Percentiles rank a stretch among this genome's conserved stretches.
These are phyloP conservation scores for Gossypium raimondii DNA, from an alignment of 345 rosid species.

Conservation along the genomic window DNA sequence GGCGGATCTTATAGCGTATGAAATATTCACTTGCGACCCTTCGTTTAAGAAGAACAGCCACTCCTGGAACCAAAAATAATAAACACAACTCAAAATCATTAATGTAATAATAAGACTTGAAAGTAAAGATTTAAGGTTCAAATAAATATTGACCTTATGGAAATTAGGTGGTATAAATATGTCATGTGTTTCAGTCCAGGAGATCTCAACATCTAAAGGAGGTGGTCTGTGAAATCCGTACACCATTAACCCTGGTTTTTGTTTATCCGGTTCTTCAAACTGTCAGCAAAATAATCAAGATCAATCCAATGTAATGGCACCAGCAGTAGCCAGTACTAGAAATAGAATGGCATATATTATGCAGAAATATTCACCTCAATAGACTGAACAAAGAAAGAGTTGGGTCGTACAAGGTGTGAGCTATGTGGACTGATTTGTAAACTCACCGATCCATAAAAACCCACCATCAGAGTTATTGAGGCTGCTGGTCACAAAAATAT, in stretches of 20 bases:
- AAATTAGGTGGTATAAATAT: constrained; percentile 30
- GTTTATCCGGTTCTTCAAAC: constrained; percentile 30
- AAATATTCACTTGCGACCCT: constrained; percentile 43
- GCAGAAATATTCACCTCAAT: constrained; percentile 31
- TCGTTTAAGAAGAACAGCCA: constrained; percentile 52
- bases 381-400: constrained; percentile 44
- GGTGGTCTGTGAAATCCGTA: constrained; percentile 46
- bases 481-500: constrained; percentile 29
- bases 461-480: constrained; percentile 49
- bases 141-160: constrained; percentile 32
- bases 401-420: constrained; percentile 40
- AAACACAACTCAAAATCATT: neutral
- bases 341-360: neutral
- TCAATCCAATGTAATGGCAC: neutral
- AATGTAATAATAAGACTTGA: neutral
- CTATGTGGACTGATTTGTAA: constrained; percentile 40
- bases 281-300: constrained; percentile 23
- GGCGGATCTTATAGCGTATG: constrained; percentile 38
- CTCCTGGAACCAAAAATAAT: constrained; percentile 32
- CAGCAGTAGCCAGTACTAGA: neutral
- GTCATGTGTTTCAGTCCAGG: constrained; percentile 41
- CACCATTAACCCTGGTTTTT: constrained; percentile 35
- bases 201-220: constrained; percentile 31
- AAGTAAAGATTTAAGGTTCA: neutral
- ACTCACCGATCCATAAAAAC: constrained; percentile 42